Evolutionary conservation across 805 yeast genomes (phyloP), one percentile per base, ranked within the genome.

Genomic region (Saccharomycopsis lassenensis): DNA sequence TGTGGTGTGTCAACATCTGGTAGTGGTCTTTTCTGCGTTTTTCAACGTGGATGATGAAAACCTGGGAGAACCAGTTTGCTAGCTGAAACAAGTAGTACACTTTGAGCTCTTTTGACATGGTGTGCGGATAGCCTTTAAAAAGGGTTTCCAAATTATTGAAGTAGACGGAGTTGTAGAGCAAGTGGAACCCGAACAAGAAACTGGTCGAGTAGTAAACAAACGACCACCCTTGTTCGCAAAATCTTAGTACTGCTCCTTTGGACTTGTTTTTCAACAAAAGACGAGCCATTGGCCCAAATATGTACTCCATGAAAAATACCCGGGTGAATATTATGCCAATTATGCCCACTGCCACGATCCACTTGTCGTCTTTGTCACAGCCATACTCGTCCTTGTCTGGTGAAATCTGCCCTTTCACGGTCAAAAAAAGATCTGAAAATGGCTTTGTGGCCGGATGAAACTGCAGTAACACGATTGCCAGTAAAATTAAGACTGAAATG

Each of bases 1-100:
- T 74, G 56, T 86, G 96, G 55, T 86, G 96, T 31, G 77, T 60
- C 50, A 85, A 73, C 96, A 86, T 86, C 57, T 86, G 94, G 47
- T 58, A 56, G 53, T 82, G 76, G 54, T 86, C 96, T 52, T 84
- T 84, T 44, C 96, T 71, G 44, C 67, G 71, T 42, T 71, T 76
- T 57, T 86, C 96, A 35, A 85, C 57, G 57, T 84, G 74, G 41
- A 87, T 62, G 21, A 80, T 82, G 46, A 81, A 65, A 17, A 83
- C 63, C 56, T 84, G 94, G 49, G 81, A 84, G 43, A 83, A 50
- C 93, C 94, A 87, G 46, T 71, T 71, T 10, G 80, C 77, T n/a
- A 79, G 63, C 48, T 80, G 78, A 26, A 74, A 56, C 27, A 86
- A 63, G 50, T 86, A 86, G 57, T 80, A 87, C 7, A 58, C 51